Base-by-base conservation (phyloP, 352 stramenopile genomes). In the Peronospora belbahrii region DNA sequence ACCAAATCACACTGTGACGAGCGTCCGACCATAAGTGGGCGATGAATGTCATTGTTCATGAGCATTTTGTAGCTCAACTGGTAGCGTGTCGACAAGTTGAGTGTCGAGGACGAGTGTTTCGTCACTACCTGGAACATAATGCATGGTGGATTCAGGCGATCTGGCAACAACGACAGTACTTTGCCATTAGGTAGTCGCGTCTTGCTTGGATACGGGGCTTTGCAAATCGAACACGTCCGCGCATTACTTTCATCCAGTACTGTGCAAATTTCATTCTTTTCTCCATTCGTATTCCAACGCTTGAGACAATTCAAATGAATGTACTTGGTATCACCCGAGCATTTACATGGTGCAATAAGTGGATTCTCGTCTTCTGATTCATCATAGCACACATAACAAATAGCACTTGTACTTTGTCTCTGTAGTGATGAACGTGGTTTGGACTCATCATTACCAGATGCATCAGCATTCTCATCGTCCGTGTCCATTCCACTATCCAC, bases 291-390 rank as follows among this genome's bases (percentile, higher is more conserved):
- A 67, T 97, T 95, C 88, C 89, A 97, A 37, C 95, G 93, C 45
- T 96, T 93, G 20, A 97, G 74, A 53, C 92, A 97, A 55, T 97
- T 95, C 6, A 97, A 71, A 44, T 97, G 92, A 14, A 97, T 95
- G 74, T 97, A 97, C 59, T 95, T 94, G 28, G 92, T 97, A 62
- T 97, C 92, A 13, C 92, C 92, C 51, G 75, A 91, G 52, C 92
- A 97, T 56, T 97, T 97, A 72, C 92, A 97, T 0, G 91, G 92
- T 22, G 89, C 85, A 34, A 97, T 97, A 31, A 97, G 64, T 25
- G 92, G 92, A 57, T 97, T 93, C 48, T 80, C 76, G 13, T 93
- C 78, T 50, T 90, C 78, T 7, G 74, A 71, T 45, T 93, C 81
- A 56, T 93, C 81, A 42, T 93, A 93, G 51, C 81, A 93, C 22